phyloP scores from a whole-genome alignment of 345 rosid genomes.

The Angophora floribunda region DNA sequence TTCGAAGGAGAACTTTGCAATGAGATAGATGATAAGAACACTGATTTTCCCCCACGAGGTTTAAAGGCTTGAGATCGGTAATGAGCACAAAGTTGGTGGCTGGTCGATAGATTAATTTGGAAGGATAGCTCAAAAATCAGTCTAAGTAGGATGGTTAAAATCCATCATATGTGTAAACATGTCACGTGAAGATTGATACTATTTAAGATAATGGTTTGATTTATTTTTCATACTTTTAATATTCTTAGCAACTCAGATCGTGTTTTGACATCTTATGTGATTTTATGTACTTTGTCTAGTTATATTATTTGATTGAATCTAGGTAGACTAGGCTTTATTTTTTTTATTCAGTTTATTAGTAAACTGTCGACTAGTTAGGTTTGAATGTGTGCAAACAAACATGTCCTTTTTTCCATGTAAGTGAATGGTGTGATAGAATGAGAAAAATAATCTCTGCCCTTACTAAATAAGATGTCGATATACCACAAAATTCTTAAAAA shows the following conservation, averaged over 20 bases:
- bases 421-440: background rate
- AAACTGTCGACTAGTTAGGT: background rate
- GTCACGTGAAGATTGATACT: background rate
- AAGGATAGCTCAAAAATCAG: background rate
- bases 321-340: background rate
- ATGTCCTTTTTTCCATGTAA: background rate
- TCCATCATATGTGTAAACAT: background rate
- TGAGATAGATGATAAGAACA: background rate
- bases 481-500: background rate
- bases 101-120: background rate
- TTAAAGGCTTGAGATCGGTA: background rate
- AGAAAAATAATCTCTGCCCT: background rate
- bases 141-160: background rate
- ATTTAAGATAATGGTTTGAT: background rate
- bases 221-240: background rate
- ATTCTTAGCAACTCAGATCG: background rate
- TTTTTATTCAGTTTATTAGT: background rate
- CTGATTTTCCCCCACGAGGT: background rate
- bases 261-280: background rate
- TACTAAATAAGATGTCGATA: background rate
- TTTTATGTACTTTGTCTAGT: background rate
- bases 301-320: background rate
- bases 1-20: background rate
- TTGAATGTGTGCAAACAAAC: background rate
- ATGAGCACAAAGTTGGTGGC: background rate